A percentile compares a stretch with the other conserved stretches of the same genome.
phyloP scores from a whole-genome alignment of 2,329 filamentous ascomycete species.

The Paramyrothecium roridum region DNA sequence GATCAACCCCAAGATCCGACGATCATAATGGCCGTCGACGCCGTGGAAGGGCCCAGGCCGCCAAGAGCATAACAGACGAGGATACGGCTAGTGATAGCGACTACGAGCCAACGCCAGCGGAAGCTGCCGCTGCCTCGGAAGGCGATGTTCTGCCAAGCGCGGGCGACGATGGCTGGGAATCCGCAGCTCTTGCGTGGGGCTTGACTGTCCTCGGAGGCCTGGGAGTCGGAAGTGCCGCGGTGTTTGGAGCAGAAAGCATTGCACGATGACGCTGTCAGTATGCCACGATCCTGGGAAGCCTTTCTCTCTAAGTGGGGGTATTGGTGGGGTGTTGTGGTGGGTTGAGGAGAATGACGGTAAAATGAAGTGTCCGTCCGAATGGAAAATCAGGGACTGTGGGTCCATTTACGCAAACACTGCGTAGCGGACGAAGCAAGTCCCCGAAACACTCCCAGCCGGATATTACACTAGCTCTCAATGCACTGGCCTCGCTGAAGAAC shows the following conservation, averaged over 20 bases:
- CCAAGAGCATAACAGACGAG: conserved; percentile 15
- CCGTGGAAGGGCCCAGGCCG: neutral
- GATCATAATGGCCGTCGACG: neutral
- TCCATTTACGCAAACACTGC: neutral
- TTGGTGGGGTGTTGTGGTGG: neutral
- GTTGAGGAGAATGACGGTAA: neutral
- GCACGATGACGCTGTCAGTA: conserved; percentile 24
- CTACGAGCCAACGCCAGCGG: conserved; percentile 34
- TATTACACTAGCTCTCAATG: no score
- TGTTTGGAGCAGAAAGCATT: conserved; percentile 44
- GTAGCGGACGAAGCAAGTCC: no score
- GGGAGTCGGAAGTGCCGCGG: conserved; percentile 39
- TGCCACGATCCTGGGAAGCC: neutral
- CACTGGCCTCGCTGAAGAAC: no score
- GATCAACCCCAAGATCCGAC: neutral
- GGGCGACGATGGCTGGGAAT: conserved; percentile 34
- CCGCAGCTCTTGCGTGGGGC: conserved; percentile 43
- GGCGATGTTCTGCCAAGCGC: conserved; percentile 35
- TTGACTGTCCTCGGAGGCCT: conserved; percentile 40
- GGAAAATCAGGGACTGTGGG: neutral
- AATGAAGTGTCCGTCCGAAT: neutral
- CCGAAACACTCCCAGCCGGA: no score
- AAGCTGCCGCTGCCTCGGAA: conserved; percentile 25
- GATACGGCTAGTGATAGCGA: conserved; percentile 16
- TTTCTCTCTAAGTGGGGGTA: neutral